Base-by-base conservation (phyloP, 805 yeast species). In the Pichia paraexigua region DNA sequence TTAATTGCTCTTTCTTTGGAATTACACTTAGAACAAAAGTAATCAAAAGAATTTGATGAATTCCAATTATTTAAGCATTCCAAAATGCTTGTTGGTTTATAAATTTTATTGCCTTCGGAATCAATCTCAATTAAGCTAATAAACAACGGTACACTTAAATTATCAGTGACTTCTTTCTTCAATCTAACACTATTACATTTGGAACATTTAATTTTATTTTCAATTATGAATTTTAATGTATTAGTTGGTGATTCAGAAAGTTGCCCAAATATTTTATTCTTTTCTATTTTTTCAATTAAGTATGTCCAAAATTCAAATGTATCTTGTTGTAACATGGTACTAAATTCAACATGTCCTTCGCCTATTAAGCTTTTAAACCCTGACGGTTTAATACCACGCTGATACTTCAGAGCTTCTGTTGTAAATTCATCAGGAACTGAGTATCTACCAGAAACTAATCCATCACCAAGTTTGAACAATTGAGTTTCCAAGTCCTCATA, bases 241-340 rank as follows among this genome's bases (percentile, higher is more conserved):
- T 76, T 74, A 52, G 80, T 77, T 0, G 88, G 82, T 20, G 47
- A 45, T 27, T 71, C 70, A 0, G 56, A 56, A 32, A 71, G 67
- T 8, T 60, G 53, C 11, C 65, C 56, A 15, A 57, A 56, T 0
- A 71, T 66, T 30, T 76, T 68, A 46, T 71, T 65, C 6, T 65
- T 63, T 55, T 85, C 91, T 27, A 90, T 65, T 55, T 79, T 76
- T 51, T 83, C 85, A 28, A 83, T 61, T 10, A 92, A 66, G 63
- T 82, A 85, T 6, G 79, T 68, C 67, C 90, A 77, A 63, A 90
- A 94, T 65, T 94, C 99, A 71, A 83, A 86, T 0, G 98, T 94
- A 71, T 94, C 99, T 66, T 94, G 99, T 64, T 94, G 99, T 58
- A 82, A 80, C 75, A 83, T 87, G 0, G 96, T 83, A 44, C 83